phyloP scores from a whole-genome alignment of 75 land plant species.

The Azolla pinnata region DNA sequence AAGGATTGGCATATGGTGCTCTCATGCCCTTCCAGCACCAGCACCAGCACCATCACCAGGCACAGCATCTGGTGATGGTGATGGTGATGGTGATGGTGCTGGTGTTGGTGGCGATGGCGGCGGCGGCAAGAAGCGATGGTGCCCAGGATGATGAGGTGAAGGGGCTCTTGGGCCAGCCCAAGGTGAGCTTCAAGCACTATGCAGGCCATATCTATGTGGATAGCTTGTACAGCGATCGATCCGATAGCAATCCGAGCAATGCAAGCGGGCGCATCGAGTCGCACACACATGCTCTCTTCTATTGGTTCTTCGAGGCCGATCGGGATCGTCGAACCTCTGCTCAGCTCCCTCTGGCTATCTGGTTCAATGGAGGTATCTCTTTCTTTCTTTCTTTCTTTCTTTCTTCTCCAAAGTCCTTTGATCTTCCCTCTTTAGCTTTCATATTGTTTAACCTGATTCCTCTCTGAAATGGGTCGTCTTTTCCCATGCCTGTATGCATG shows the following conservation, averaged over 20 bases:
- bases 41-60: no score
- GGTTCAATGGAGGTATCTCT: constrained; percentile 80
- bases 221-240: no score
- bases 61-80: no score
- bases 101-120: no score
- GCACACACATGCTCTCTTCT: constrained; percentile 70
- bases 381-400: background rate
- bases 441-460: background rate
- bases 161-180: constrained; percentile 61
- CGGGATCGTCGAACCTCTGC: constrained; percentile 18
- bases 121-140: no score
- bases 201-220: constrained; percentile 73
- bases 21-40: no score
- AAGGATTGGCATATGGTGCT: no score
- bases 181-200: constrained; percentile 56
- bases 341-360: constrained; percentile 51
- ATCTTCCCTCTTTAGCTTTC: background rate
- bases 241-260: no score
- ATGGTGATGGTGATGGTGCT: no score
- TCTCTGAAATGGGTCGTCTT: no score
- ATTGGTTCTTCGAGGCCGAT: constrained; percentile 74
- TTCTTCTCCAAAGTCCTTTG: background rate
- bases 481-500: no score
- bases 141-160: constrained; percentile 15
- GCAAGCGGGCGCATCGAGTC: no score